phyloP scores from a whole-genome alignment of 164 flowering plant species.

The Umbellularia californica region DNA sequence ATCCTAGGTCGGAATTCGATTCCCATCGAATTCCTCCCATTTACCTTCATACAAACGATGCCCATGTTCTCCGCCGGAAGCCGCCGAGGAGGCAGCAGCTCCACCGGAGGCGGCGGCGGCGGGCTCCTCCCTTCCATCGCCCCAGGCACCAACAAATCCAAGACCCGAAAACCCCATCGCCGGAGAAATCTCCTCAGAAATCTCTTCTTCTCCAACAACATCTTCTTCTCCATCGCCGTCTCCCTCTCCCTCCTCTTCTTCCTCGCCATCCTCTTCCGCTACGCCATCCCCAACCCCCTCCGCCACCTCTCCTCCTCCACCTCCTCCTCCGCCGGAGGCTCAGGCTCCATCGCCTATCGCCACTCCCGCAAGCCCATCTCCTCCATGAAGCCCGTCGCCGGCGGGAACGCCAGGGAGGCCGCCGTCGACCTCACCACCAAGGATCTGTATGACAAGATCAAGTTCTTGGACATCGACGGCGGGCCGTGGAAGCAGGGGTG shows the following conservation, averaged over 20 bases:
- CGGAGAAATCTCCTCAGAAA: conserved; percentile 33
- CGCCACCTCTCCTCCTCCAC: conserved; percentile 15
- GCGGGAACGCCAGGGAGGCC: conserved; percentile 16
- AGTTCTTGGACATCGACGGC: conserved; percentile 77
- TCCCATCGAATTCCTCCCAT: too few species aligned
- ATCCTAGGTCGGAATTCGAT: too few species aligned
- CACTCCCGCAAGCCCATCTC: conserved; percentile 20
- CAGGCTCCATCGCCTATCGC: conserved; percentile 3
- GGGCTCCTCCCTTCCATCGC: conserved; percentile 1
- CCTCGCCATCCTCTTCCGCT: conserved; percentile 42
- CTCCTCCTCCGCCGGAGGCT: conserved; percentile 20
- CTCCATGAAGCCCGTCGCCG: conserved; percentile 15
- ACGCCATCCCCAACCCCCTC: conserved; percentile 51
- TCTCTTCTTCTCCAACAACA: conserved; percentile 50
- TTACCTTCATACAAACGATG: background rate
- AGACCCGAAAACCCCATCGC: conserved; percentile 5
- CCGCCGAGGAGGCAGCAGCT: conserved; percentile 9
- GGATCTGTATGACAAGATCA: conserved; percentile 78
- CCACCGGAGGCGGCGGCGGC: background rate
- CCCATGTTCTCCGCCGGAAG: conserved; percentile 13
- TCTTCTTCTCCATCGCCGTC: conserved; percentile 74
- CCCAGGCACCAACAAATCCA: background rate
- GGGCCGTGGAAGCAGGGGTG: conserved; percentile 99
- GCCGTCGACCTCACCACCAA: conserved; percentile 83
- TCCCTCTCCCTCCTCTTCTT: conserved; percentile 60